Conservation (phyloP, 306 rosid species). For the Hippophae gyantsensis region DNA sequence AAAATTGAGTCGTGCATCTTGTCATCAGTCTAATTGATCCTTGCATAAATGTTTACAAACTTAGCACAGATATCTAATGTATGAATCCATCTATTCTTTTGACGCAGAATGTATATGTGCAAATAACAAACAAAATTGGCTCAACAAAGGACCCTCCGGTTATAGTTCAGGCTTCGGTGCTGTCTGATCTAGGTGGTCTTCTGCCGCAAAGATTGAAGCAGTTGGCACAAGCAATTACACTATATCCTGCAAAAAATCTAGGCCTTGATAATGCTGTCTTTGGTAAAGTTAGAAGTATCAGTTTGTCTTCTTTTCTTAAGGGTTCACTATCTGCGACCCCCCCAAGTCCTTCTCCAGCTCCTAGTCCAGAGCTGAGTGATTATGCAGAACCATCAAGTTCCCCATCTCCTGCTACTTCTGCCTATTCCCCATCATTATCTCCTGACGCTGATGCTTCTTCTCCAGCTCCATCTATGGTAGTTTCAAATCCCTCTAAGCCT, state of each 20-base stretch:
- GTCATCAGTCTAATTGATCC: no score
- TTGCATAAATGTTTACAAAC: no score
- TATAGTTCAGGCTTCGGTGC: slow-evolving; percentile 59
- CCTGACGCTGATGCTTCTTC: slow-evolving; percentile 28
- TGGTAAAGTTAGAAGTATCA: slow-evolving; percentile 66
- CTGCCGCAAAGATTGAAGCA: slow-evolving; percentile 59
- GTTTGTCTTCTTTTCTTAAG: slow-evolving; percentile 51
- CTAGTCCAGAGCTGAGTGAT: slow-evolving; percentile 34
- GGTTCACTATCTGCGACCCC: slow-evolving; percentile 35
- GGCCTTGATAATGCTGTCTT: slow-evolving; percentile 65
- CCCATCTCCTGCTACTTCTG: slow-evolving; percentile 33
- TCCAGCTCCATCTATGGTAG: slow-evolving; percentile 41
- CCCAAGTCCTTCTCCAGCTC: slow-evolving; percentile 66
- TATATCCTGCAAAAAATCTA: slow-evolving; percentile 52
- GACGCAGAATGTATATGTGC: slow-evolving; percentile 61
- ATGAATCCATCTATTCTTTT: neutral
- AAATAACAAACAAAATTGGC: slow-evolving; percentile 56
- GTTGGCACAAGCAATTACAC: slow-evolving; percentile 50
- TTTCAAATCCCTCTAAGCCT: slow-evolving; percentile 37
- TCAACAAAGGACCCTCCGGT: slow-evolving; percentile 51
- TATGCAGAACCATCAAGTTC: slow-evolving; percentile 25
- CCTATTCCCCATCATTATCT: slow-evolving; percentile 26
- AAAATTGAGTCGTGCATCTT: no score
- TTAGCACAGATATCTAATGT: neutral
- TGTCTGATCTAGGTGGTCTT: slow-evolving; percentile 41